A percentile compares a stretch with the other conserved stretches of the same genome.
Evolutionary conservation across 2,329 filamentous ascomycete genomes (phyloP).

Genomic region (Sclerotinia borealis): DNA sequence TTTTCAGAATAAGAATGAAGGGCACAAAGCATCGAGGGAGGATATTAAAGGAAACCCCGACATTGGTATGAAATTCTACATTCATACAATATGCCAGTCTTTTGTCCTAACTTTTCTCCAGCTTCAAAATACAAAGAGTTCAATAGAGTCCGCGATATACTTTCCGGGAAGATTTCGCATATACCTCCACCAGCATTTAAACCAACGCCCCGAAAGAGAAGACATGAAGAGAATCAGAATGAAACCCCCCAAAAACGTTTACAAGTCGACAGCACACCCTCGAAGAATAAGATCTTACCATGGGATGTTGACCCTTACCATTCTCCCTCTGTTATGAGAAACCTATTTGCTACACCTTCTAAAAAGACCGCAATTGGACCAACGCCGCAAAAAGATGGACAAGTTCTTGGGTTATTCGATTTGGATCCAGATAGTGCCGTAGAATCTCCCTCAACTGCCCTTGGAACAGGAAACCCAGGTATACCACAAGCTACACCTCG

Average conservation of each 20-base stretch:
- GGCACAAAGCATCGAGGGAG: constrained; percentile 63
- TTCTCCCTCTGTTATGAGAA: constrained; percentile 52
- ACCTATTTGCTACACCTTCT: constrained; percentile 50
- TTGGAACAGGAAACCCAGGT: background rate
- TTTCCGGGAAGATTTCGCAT: constrained; percentile 47
- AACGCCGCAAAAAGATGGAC: constrained; percentile 73
- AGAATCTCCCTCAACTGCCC: constrained; percentile 29
- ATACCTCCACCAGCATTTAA: constrained; percentile 21
- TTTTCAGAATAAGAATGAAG: constrained; percentile 56
- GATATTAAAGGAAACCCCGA: constrained; percentile 69
- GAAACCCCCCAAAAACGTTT: constrained; percentile 48
- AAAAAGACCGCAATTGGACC: constrained; percentile 62
- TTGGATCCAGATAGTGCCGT: constrained; percentile 47
- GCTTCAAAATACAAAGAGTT: constrained; percentile 67
- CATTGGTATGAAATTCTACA: constrained; percentile 50
- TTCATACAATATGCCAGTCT: background rate
- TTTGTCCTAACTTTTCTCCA: constrained; percentile 15
- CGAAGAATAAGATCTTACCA: constrained; percentile 33
- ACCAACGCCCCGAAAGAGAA: constrained; percentile 35
- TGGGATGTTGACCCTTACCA: constrained; percentile 41
- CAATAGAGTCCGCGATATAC: constrained; percentile 55
- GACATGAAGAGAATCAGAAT: constrained; percentile 32
- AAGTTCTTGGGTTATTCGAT: constrained; percentile 73
- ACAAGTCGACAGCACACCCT: constrained; percentile 42
- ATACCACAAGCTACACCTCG: constrained; percentile 37